Evolutionary conservation across 257 asterid genomes (phyloP), one percentile per base, ranked within the genome.

Genomic region (Rhazya stricta): DNA sequence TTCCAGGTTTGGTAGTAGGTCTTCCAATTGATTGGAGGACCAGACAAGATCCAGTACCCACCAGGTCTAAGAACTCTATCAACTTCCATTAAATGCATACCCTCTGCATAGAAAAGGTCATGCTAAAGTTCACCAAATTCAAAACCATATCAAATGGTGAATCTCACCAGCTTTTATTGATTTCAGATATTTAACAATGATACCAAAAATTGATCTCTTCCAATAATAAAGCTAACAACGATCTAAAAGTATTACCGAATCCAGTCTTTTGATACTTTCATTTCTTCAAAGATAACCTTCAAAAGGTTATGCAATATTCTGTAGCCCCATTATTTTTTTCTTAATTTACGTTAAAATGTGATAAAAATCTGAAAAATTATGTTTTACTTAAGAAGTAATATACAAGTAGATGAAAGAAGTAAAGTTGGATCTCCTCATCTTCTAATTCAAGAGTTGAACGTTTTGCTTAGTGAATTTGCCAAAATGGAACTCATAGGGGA

Each of bases 1-100:
- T 93, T 90, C 98, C 98, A 93, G 32, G 96, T 87, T 51, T 63
- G 77, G 76, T 87, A 89, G 83, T 91, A 87, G 19, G 90, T 93
- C 81, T 90, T 91, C 98, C 98, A 93, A 74, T 93, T 91, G 84
- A 93, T 91, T 25, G 98, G 98, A 71, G 98, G 98, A 77, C 97
- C 98, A 58, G 98, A 93, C 76, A 93, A 82, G 65, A 93, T 86
- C 98, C 98, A 93, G 83, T 83, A 91, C 51, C 98, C 98, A 80
- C 97, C 97, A 41, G 97, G 96, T 86, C 98, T 81, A 65, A 93
- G 91, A 75, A 93, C 96, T 80, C 98, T 81, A 76, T 93, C 97
- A 72, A 93, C 97, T 87, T 93, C 98, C 92, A 81, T 88, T 61
- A 93, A 81, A 78, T 91, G 91, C 85, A 82, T 85, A 67, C 98